Conservation (phyloP, 2,329 filamentous ascomycete species). For the Podosphaera fusca region DNA sequence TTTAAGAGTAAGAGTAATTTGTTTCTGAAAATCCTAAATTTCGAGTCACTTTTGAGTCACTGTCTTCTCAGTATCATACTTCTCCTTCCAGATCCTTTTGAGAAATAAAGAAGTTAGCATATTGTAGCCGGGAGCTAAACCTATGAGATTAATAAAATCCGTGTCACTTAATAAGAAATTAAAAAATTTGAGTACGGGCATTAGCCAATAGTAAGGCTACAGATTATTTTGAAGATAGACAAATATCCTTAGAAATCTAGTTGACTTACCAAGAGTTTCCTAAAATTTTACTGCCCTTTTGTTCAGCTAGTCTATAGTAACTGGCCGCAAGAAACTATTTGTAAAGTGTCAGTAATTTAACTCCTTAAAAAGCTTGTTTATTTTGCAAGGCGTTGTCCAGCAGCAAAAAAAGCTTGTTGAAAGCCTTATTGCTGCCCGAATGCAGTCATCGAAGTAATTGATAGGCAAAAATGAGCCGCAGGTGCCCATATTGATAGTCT, state of each 20-base stretch:
- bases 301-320: constrained; percentile 80
- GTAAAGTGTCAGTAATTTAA: constrained; percentile 22
- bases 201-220: neutral
- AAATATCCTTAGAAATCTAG: neutral
- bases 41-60: neutral
- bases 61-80: constrained; percentile 37
- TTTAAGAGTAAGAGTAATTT: neutral
- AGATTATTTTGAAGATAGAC: neutral
- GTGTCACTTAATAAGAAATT: constrained; percentile 10
- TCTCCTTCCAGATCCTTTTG: constrained; percentile 79
- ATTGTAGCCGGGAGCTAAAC: constrained; percentile 2
- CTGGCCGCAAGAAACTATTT: constrained; percentile 55
- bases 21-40: neutral
- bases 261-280: constrained; percentile 78
- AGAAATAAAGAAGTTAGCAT: neutral
- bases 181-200: neutral
- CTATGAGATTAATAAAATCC: constrained; percentile 9
- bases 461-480: constrained; percentile 13
- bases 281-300: constrained; percentile 68
- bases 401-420: constrained; percentile 3
- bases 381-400: constrained; percentile 5
- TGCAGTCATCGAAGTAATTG: constrained; percentile 11
- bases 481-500: constrained; percentile 9
- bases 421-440: constrained; percentile 24
- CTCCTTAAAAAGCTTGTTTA: constrained; percentile 12